Percentiles rank a stretch among this genome's conserved stretches.
Conservation (phyloP, 257 asterid genomes). For the Linaria vulgaris region DNA sequence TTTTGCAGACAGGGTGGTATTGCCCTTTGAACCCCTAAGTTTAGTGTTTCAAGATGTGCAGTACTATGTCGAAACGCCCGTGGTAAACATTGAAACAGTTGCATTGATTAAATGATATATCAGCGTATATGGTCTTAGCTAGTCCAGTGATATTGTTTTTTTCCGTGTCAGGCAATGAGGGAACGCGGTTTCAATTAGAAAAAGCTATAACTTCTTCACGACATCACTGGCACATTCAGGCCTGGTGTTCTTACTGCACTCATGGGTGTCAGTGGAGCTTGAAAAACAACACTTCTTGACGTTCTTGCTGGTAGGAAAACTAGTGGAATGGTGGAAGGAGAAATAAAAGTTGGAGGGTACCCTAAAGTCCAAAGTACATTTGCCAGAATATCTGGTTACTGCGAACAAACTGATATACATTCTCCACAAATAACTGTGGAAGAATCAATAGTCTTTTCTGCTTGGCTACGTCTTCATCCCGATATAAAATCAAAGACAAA, state of each 20-base stretch:
- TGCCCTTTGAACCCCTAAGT: conserved; percentile 37
- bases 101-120: too few species aligned
- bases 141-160: background rate
- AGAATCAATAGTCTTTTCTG: conserved; percentile 14
- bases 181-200: conserved; percentile 20
- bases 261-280: conserved; percentile 29
- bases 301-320: conserved; percentile 24
- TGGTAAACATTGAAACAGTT: conserved; percentile 12
- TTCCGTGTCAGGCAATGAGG: conserved; percentile 21
- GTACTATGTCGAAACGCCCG: conserved; percentile 37
- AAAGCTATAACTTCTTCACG: conserved; percentile 21
- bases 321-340: conserved; percentile 23
- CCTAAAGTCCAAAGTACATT: conserved; percentile 24
- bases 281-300: conserved; percentile 28
- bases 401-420: conserved; percentile 24
- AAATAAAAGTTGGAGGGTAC: conserved; percentile 24
- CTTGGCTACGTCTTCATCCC: conserved; percentile 24
- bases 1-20: conserved; percentile 22
- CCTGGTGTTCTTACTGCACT: conserved; percentile 28
- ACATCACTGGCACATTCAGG: conserved; percentile 24
- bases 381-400: conserved; percentile 26
- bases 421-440: conserved; percentile 19
- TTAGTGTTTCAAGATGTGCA: conserved; percentile 33
- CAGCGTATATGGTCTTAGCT: background rate
- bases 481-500: conserved; percentile 14